Conservation (phyloP, 2,329 filamentous ascomycete species). For the Hymenoscyphus repandus region DNA sequence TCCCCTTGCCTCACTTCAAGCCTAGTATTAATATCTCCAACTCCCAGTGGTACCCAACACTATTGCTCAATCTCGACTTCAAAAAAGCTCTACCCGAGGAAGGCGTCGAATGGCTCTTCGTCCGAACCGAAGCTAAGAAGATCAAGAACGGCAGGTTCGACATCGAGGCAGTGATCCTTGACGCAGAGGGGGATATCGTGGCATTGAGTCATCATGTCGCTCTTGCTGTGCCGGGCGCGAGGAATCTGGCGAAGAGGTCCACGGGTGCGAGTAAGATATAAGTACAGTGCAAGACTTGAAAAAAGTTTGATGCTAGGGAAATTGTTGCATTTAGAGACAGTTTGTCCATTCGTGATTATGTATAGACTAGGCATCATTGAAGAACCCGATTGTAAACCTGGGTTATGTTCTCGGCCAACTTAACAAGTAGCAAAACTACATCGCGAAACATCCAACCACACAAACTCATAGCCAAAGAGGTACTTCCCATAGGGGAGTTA, state of each 20-base stretch:
- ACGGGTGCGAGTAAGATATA: slow-evolving; percentile 19
- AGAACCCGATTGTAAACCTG: no score
- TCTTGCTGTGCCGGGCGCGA: slow-evolving; percentile 56
- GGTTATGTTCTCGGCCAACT: no score
- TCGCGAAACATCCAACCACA: no score
- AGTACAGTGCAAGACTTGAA: not conserved
- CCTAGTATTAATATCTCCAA: not conserved
- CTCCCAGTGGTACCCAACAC: slow-evolving; percentile 41
- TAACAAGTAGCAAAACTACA: no score
- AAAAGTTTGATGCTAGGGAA: no score
- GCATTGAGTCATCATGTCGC: slow-evolving; percentile 64
- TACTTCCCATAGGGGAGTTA: no score
- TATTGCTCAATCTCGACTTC: slow-evolving; percentile 70
- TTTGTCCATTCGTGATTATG: no score
- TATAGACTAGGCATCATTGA: no score
- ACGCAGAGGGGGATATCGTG: slow-evolving; percentile 59
- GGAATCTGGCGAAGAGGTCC: slow-evolving; percentile 44
- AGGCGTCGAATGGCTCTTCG: slow-evolving; percentile 68
- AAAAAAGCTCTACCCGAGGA: slow-evolving; percentile 65
- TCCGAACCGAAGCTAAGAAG: slow-evolving; percentile 58
- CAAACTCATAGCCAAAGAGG: no score
- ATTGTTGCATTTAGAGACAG: no score
- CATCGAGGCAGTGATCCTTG: slow-evolving; percentile 63
- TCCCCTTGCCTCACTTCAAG: no score
- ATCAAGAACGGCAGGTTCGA: slow-evolving; percentile 70